These are phyloP conservation scores for Triangularia setosa DNA, from an alignment of 2,329 filamentous ascomycete species.

Conservation along the genomic window DNA sequence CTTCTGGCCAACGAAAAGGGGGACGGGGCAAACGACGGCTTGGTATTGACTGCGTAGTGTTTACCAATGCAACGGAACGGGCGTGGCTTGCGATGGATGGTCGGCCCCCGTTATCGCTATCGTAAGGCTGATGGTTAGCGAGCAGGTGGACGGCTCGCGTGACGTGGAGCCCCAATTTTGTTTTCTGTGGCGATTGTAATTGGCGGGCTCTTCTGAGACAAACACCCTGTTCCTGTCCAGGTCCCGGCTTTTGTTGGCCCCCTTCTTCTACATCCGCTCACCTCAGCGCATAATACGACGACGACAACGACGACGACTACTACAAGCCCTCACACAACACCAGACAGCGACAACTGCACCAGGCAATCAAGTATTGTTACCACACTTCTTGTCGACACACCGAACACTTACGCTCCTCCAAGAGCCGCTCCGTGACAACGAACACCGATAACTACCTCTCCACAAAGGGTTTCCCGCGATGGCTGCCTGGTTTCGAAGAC, in stretches of 20 bases:
- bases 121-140: constrained; percentile 5
- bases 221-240: background rate
- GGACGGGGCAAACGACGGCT: background rate
- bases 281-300: background rate
- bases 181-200: background rate
- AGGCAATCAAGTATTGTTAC: background rate
- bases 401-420: background rate
- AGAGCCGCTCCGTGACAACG: background rate
- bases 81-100: constrained; percentile 1
- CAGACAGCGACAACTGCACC: background rate
- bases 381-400: background rate
- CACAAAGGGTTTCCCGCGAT: background rate
- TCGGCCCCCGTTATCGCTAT: background rate
- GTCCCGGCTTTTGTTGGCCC: background rate
- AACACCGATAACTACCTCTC: background rate
- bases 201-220: background rate
- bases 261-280: background rate
- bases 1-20: background rate
- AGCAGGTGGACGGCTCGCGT: constrained; percentile 1
- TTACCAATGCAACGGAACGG: constrained; percentile 6
- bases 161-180: constrained; percentile 2
- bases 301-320: background rate
- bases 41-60: background rate
- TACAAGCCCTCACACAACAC: background rate
- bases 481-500: constrained; percentile 9